phyloP scores from a whole-genome alignment of 2,329 filamentous ascomycete species.

The Alternaria arbusti region DNA sequence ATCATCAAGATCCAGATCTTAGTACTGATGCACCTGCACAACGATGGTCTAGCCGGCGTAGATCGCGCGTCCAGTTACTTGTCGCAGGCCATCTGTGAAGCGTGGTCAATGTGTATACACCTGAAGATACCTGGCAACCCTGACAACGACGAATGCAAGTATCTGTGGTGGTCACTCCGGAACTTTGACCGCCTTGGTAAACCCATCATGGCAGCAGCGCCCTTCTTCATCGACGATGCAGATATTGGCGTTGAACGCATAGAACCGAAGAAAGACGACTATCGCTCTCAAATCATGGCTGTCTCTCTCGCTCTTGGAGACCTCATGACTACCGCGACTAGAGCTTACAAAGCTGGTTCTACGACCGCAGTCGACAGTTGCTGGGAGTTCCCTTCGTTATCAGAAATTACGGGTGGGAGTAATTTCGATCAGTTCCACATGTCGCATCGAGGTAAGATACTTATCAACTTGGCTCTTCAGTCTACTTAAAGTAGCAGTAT shows the following conservation, averaged over 20 bases:
- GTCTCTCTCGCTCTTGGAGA: not conserved
- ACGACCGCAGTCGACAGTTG: not conserved
- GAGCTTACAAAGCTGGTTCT: not conserved
- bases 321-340: not conserved
- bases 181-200: slow-evolving; percentile 7
- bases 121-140: not conserved
- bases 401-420: not conserved
- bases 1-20: slow-evolving; percentile 2
- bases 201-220: slow-evolving; percentile 2
- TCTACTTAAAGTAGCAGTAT: not conserved
- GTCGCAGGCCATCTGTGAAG: slow-evolving; percentile 4
- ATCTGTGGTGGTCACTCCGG: slow-evolving; percentile 6
- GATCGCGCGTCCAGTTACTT: not conserved
- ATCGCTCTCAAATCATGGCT: slow-evolving; percentile 4
- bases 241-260: slow-evolving; percentile 1
- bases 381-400: not conserved
- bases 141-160: not conserved
- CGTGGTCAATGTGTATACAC: slow-evolving; percentile 7
- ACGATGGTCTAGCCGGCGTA: not conserved
- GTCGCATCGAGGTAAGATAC: slow-evolving; percentile 2
- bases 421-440: slow-evolving; percentile 1
- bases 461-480: not conserved
- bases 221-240: slow-evolving; percentile 6
- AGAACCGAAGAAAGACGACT: not conserved
- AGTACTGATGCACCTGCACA: slow-evolving; percentile 7